A percentile compares a stretch with the other conserved stretches of the same genome.
These are phyloP conservation scores for Tephrocybe rancida DNA, from an alignment of 768 basidiomycete species.

Conservation along the genomic window DNA sequence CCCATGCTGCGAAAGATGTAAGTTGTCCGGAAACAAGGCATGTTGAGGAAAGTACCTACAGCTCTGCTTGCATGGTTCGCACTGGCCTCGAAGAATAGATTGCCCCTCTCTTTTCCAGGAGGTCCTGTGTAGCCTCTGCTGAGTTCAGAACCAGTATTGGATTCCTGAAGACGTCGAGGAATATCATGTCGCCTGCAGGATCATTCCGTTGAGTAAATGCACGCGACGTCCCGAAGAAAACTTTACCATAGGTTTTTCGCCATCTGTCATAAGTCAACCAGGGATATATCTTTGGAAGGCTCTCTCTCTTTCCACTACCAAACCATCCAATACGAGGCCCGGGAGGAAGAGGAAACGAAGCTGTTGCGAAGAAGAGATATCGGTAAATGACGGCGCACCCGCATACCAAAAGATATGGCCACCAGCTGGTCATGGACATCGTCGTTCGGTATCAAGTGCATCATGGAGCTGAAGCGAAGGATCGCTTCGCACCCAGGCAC, in stretches of 20 bases:
- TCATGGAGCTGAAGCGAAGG: not conserved
- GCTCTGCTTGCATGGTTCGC: constrained; percentile 18
- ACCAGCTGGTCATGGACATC: constrained; percentile 1
- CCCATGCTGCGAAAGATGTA: constrained; percentile 18
- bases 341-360: not conserved
- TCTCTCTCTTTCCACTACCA: constrained; percentile 3
- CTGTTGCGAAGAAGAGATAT: not conserved
- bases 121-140: constrained; percentile 33
- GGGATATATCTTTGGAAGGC: constrained; percentile 6
- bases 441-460: not conserved
- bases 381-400: not conserved
- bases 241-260: constrained; percentile 8
- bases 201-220: not conserved
- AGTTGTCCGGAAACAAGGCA: not conserved
- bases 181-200: constrained; percentile 7
- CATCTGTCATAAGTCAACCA: constrained; percentile 10
- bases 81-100: constrained; percentile 37
- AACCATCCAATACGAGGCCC: constrained; percentile 9
- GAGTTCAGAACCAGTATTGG: constrained; percentile 33
- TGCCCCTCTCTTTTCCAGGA: constrained; percentile 47
- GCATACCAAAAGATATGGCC: constrained; percentile 1
- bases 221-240: too few relatives aligned
- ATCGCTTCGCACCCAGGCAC: not conserved
- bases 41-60: constrained; percentile 1
- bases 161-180: constrained; percentile 8